A percentile compares a stretch with the other conserved stretches of the same genome.
Evolutionary conservation across 352 stramenopile genomes (phyloP).

Genomic region (Phytophthora chlamydospora): DNA sequence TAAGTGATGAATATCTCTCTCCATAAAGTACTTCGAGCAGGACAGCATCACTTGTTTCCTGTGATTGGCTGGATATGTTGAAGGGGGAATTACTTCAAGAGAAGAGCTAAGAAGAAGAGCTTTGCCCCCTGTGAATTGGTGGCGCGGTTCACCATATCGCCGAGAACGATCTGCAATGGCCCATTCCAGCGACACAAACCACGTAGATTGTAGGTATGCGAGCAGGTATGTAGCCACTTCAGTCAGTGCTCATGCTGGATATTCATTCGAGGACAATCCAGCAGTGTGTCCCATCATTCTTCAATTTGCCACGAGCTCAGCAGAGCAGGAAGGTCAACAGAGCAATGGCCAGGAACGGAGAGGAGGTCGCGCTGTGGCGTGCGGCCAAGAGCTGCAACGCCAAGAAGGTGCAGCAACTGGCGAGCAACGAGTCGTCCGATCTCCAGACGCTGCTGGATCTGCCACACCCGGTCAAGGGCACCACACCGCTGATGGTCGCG

Average conservation of each 20-base stretch:
- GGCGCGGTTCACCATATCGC: too few relatives aligned
- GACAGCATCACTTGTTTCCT: too few relatives aligned
- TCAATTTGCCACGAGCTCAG: constrained; percentile 17
- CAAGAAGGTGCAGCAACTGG: constrained; percentile 35
- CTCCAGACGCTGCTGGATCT: constrained; percentile 41
- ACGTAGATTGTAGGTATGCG: constrained; percentile 24
- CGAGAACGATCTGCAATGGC: too few relatives aligned
- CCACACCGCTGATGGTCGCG: constrained; percentile 77
- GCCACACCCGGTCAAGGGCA: constrained; percentile 54
- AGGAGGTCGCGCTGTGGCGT: constrained; percentile 34
- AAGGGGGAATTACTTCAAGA: too few relatives aligned
- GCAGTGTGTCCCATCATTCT: constrained; percentile 16
- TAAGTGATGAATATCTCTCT: too few relatives aligned
- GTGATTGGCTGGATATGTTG: constrained; percentile 1
- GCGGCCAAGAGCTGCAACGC: constrained; percentile 39
- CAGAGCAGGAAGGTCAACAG: background rate
- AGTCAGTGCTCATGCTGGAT: constrained; percentile 16
- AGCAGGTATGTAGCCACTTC: constrained; percentile 23
- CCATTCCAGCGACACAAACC: too few relatives aligned
- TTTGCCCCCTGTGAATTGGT: too few relatives aligned
- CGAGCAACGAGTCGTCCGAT: constrained; percentile 24
- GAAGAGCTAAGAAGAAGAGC: too few relatives aligned
- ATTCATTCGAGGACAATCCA: constrained; percentile 17
- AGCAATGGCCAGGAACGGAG: constrained; percentile 16
- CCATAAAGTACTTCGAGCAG: too few relatives aligned